These are phyloP conservation scores for Tylopilus plumbeoviolaceoides DNA, from an alignment of 768 basidiomycete species.

Conservation along the genomic window DNA sequence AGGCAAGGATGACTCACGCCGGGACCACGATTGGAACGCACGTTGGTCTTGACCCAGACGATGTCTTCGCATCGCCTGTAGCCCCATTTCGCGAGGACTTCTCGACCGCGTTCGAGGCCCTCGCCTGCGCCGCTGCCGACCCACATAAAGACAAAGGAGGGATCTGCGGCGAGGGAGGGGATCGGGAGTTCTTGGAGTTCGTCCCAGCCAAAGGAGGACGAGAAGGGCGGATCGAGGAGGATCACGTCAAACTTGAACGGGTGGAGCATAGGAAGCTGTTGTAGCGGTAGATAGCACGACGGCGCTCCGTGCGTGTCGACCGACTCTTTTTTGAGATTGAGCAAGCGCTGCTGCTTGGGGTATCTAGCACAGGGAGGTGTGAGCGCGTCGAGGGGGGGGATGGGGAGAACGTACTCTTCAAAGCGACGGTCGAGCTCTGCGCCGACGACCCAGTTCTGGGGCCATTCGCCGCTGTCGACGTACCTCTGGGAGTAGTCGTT, in stretches of 20 bases:
- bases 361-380: constrained; percentile 50
- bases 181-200: constrained; percentile 79
- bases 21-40: constrained; percentile 62
- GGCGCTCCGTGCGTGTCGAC: constrained; percentile 68
- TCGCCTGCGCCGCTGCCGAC: constrained; percentile 88
- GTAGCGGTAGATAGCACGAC: constrained; percentile 66
- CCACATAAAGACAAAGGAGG: constrained; percentile 94
- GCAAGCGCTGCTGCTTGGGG: constrained; percentile 85
- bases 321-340: constrained; percentile 77
- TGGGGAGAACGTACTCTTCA: constrained; percentile 73
- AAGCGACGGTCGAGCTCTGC: constrained; percentile 86
- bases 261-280: constrained; percentile 51
- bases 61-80: constrained; percentile 95
- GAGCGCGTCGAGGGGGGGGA: too few relatives aligned
- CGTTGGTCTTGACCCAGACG: constrained; percentile 97
- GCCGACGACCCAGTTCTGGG: constrained; percentile 90
- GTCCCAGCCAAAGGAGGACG: constrained; percentile 82
- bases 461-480: constrained; percentile 89
- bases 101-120: constrained; percentile 87
- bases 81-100: constrained; percentile 91
- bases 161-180: constrained; percentile 80
- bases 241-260: constrained; percentile 86
- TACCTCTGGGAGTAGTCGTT: constrained; percentile 93
- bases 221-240: constrained; percentile 87
- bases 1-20: constrained; percentile 50